Base-by-base conservation (phyloP, 2,329 filamentous ascomycete genomes). In the Colletotrichum sp. region DNA sequence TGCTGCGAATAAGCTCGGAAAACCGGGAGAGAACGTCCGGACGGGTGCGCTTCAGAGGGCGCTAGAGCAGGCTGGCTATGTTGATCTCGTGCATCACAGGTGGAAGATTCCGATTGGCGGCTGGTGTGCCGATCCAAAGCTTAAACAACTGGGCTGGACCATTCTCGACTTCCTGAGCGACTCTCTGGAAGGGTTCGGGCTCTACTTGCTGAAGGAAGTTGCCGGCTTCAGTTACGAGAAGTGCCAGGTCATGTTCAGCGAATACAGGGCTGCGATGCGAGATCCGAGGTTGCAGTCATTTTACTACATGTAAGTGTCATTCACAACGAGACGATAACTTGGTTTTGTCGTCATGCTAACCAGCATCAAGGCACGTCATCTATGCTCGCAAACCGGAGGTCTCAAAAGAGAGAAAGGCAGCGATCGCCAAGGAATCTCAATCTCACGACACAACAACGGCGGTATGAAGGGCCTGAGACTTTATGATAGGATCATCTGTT, bases 1-100 rank as follows among this genome's bases (percentile, higher is more conserved):
- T 8, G 82, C 80, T 1, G 81, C 81, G 2, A 81, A 80, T 34
- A 82, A 80, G 48, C 79, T 84, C 2, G 82, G 82, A 6, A 81
- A 82, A 5, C 73, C 83, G 5, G 83, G 84, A 30, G 77, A 80
- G 2, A 76, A 82, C 30, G 71, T 80, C n/a, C 75, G 79, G n/a
- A 75, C 77, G 60, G 67, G 67, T 7, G n/a, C 22, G 9, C 80
- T 82, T 77, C 44, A 64, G 28, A 67, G 71, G 22, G 67, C 63
- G 24, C 78, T 82, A 66, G 62, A 71, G 22, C 76, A 80, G 12
- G 79, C 79, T 4, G 81, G 81, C 32, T 82, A 82, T 24, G 74
- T 76, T 62, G 60, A 77, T 15, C 32, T 73, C 13, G 69, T 68
- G 39, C 68, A 70, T 36, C 75, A 75, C 28, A 72, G 71, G 64